Evolutionary conservation across 306 rosid genomes (phyloP), one percentile per base, ranked within the genome.

Genomic region (Castanopsis chinensis): DNA sequence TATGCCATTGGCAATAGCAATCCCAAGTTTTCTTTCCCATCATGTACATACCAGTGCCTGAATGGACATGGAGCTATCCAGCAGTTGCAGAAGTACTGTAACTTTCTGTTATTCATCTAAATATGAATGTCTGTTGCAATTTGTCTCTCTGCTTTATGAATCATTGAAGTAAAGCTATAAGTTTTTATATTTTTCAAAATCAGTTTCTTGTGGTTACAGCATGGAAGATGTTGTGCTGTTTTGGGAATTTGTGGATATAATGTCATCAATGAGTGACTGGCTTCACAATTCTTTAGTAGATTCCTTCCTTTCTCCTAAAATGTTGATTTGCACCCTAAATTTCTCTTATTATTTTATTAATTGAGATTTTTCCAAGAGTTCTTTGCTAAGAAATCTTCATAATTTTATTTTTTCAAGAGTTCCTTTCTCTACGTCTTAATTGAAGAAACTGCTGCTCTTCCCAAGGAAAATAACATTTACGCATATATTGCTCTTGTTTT

Each of bases 11-110:
- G 91, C 82, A 82, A 73, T 72, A 80, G 80, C 80, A 83, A 72
- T 81, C 89, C 91, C 4, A 90, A 82, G 89, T 87, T 85, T 73
- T 80, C 95, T 20, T 91, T 88, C 83, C 92, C 93, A 81, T 88
- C 97, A 17, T 94, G 97, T 75, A 20, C 87, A 71, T 57, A 81
- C 82, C 91, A 85, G 82, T 82, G 90, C 82, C 83, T 77, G 68
- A 85, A 83, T 77, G 88, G 81, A 56, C 88, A 85, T 54, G 87
- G 73, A 78, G 80, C 88, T 64, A 82, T 85, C 80, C 80, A 83
- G 77, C 85, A 80, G 61, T 91, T 91, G 77, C 97, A 92, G 83
- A 92, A 84, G 98, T 94, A 94, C 33, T 64, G 45, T 58, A 55
- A 41, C 78, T 79, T 8, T 73, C 75, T 71, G 64, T 73, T 81